phyloP scores from a whole-genome alignment of 75 land plant species.

The Selaginella moellendorffii region DNA sequence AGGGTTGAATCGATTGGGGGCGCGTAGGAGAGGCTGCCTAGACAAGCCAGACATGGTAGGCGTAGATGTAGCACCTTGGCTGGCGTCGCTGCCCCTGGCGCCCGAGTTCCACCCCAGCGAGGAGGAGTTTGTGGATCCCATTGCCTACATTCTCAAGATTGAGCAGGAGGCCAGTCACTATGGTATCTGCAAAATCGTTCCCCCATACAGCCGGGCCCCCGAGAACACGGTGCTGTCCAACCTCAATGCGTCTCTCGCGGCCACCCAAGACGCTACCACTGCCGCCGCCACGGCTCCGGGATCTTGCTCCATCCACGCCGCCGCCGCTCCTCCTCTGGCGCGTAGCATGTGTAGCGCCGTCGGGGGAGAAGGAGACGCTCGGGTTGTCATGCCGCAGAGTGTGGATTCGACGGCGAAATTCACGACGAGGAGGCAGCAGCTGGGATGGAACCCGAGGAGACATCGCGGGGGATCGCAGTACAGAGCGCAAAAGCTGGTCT shows the following conservation, averaged over 20 bases:
- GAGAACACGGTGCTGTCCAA: conserved; percentile 47
- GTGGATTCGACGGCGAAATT: conserved; percentile 33
- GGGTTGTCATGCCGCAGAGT: not conserved
- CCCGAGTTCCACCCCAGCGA: conserved; percentile 84
- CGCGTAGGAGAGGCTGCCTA: not conserved
- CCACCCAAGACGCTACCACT: not conserved
- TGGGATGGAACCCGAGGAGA: conserved; percentile 60
- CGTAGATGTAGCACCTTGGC: conserved; percentile 59
- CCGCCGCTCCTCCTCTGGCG: conserved; percentile 7
- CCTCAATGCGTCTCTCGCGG: conserved; percentile 43
- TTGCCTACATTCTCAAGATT: conserved; percentile 86
- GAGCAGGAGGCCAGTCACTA: conserved; percentile 67
- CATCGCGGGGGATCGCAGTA: conserved; percentile 17
- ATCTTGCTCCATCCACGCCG: not conserved
- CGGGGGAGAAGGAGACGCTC: not conserved
- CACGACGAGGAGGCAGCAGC: conserved; percentile 80
- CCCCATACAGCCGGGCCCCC: conserved; percentile 40
- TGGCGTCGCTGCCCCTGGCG: conserved; percentile 59
- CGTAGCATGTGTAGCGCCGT: conserved; percentile 11
- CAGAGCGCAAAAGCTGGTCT: conserved; percentile 61
- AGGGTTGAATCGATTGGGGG: not conserved
- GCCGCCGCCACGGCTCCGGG: not conserved
- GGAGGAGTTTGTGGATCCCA: conserved; percentile 86
- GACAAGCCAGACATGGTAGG: conserved; percentile 7
- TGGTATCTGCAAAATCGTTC: conserved; percentile 97